Percentiles rank a stretch among this genome's conserved stretches.
These are phyloP conservation scores for Aspergillus sp. DNA, from an alignment of 2,329 filamentous ascomycete genomes.

Conservation along the genomic window DNA sequence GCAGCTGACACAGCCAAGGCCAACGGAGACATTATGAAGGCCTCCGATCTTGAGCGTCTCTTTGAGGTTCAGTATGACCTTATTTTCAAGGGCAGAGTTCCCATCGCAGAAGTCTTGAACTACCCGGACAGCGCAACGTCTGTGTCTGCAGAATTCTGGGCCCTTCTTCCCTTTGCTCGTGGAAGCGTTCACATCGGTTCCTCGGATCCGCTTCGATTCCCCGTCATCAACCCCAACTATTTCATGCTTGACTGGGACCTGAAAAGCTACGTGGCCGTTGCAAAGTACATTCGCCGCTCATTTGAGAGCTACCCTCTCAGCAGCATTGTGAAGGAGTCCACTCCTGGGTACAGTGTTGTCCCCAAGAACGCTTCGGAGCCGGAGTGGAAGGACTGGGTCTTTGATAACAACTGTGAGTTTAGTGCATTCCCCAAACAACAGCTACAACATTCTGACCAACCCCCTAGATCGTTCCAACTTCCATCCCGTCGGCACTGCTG, in stretches of 20 bases:
- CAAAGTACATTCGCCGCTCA: slow-evolving; percentile 19
- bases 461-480: slow-evolving; percentile 27
- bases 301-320: slow-evolving; percentile 20
- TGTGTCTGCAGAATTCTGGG: slow-evolving; percentile 23
- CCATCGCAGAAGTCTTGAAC: slow-evolving; percentile 25
- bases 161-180: slow-evolving; percentile 26
- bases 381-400: slow-evolving; percentile 25
- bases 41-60: slow-evolving; percentile 20
- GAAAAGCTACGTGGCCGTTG: slow-evolving; percentile 6
- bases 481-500: slow-evolving; percentile 32
- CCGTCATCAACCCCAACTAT: slow-evolving; percentile 28
- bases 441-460: neutral
- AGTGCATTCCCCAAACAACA: neutral
- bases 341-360: slow-evolving; percentile 20
- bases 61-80: slow-evolving; percentile 27
- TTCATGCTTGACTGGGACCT: slow-evolving; percentile 24
- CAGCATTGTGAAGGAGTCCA: slow-evolving; percentile 22
- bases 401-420: slow-evolving; percentile 23
- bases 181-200: slow-evolving; percentile 27
- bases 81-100: slow-evolving; percentile 24
- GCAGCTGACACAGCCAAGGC: slow-evolving; percentile 24
- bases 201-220: slow-evolving; percentile 12
- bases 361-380: slow-evolving; percentile 18
- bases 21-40: slow-evolving; percentile 21
- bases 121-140: slow-evolving; percentile 16